These are phyloP conservation scores for Podospora comata DNA, from an alignment of 495 filamentous ascomycete species.

Conservation along the genomic window DNA sequence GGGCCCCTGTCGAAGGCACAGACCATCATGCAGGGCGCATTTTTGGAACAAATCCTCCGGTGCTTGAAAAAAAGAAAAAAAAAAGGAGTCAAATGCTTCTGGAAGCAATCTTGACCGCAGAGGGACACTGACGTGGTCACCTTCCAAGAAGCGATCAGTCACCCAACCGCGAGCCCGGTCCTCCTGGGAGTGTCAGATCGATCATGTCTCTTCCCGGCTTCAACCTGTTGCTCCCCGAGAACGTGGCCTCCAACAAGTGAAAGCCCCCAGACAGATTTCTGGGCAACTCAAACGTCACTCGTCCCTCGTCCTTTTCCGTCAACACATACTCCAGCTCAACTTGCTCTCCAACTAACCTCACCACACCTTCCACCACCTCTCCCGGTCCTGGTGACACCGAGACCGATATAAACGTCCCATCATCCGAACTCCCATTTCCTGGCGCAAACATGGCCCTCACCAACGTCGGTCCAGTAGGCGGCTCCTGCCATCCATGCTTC, in stretches of 20 bases:
- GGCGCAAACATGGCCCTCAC: slow-evolving; percentile 10
- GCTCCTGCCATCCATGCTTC: slow-evolving; percentile 22
- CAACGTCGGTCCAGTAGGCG: slow-evolving; percentile 21
- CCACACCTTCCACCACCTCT: slow-evolving; percentile 9
- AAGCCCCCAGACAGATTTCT: background rate
- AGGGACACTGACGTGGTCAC: too few relatives aligned
- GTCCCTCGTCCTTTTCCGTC: background rate
- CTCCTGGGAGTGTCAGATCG: slow-evolving; percentile 1
- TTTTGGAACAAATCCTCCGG: too few relatives aligned
- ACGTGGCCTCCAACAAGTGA: slow-evolving; percentile 1
- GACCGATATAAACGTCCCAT: slow-evolving; percentile 2
- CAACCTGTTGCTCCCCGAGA: slow-evolving; percentile 7
- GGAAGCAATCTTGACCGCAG: too few relatives aligned
- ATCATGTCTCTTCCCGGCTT: slow-evolving; percentile 5
- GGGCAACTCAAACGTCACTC: slow-evolving; percentile 3
- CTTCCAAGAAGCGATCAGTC: background rate
- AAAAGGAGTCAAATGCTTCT: too few relatives aligned
- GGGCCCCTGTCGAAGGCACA: too few relatives aligned
- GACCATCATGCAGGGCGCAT: too few relatives aligned
- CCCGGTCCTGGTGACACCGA: slow-evolving; percentile 12
- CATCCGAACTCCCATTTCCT: slow-evolving; percentile 2
- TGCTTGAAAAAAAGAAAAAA: too few relatives aligned
- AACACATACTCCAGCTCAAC: background rate
- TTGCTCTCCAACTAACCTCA: slow-evolving; percentile 4
- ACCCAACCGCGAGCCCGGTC: background rate